Evolutionary conservation across 345 rosid species (phyloP).

Genomic region (Diplotaxis tenuifolia): DNA sequence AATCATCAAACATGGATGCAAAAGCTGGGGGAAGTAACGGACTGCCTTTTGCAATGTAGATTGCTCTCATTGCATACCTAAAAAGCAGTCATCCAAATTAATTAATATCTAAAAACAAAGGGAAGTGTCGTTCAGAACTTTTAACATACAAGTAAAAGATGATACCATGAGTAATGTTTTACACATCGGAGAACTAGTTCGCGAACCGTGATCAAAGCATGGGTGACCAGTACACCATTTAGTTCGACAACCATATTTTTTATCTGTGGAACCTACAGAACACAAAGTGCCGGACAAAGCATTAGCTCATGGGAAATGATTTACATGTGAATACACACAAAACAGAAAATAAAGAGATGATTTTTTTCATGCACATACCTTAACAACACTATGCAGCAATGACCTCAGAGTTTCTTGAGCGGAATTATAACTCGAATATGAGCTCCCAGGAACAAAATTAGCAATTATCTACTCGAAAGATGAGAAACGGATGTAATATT

Average conservation of each 20-base stretch:
- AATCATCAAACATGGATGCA: slow-evolving; percentile 84
- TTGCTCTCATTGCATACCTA: slow-evolving; percentile 94
- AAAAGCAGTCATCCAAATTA: slow-evolving; percentile 13
- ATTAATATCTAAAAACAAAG: slow-evolving; percentile 10
- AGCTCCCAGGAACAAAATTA: slow-evolving; percentile 81
- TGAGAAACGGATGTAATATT: slow-evolving; percentile 26
- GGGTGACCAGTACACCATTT: slow-evolving; percentile 86
- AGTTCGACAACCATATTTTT: slow-evolving; percentile 88
- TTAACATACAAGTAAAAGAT: slow-evolving; percentile 9
- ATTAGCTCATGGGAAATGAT: slow-evolving; percentile 10
- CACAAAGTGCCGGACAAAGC: slow-evolving; percentile 17
- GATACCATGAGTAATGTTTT: slow-evolving; percentile 89
- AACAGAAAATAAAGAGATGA: slow-evolving; percentile 20
- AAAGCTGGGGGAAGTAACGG: slow-evolving; percentile 83
- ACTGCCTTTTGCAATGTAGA: slow-evolving; percentile 93
- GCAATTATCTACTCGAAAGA: slow-evolving; percentile 55
- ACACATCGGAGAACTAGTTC: slow-evolving; percentile 72
- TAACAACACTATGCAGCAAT: slow-evolving; percentile 84
- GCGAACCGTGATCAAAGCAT: slow-evolving; percentile 82
- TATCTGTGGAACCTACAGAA: slow-evolving; percentile 73
- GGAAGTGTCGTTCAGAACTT: neutral
- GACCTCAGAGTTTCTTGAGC: slow-evolving; percentile 88
- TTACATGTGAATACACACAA: slow-evolving; percentile 19
- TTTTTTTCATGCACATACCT: slow-evolving; percentile 48
- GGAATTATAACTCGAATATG: slow-evolving; percentile 84